Base-by-base conservation (phyloP, 2,329 filamentous ascomycete species). In the Microcera coccophila region DNA sequence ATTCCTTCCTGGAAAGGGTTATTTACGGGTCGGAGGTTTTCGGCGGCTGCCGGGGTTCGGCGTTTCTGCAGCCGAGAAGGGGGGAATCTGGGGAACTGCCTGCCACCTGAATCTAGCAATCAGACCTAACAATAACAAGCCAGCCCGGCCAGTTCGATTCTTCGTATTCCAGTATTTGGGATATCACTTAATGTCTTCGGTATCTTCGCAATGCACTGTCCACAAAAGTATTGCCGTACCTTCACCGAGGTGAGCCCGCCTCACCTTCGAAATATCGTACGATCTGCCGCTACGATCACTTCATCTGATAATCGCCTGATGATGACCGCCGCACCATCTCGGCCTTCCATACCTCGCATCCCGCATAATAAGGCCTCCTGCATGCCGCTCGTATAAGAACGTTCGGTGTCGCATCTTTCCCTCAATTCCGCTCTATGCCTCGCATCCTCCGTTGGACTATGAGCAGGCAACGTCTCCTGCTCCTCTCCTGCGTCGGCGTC, bases 371-470 rank as follows among this genome's bases (percentile, higher is more conserved):
- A 28, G 24, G 8, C 29, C 29, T 32, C 29, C 8, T 17, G 29
- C 29, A 9, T 9, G 16, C 33, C 5, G 12, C 36, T 21, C 28
- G 36, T 48, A 57, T 53, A 57, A 53, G 33, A 9, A 38, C 33
- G 50, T 47, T 53, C 53, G 55, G 55, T 48, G 45, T 46, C 55
- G 53, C 49, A 17, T 33, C 41, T 16, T n/a, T 18, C 36, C 38
- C 22, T 28, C 24, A 24, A 38, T 43, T 45, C 50, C 43, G 40
- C 44, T 44, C 17, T 33, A 59, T 59, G 56, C 56, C 53, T 58
- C 54, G 56, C n/a, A 56, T 59, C 48, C 54, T 58, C 22, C 51
- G 53, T 42, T 58, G 49, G 47, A 50, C 48, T 47, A 59, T 59
- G 56, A 59, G 54, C 50, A 56, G 56, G 47, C 56, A 51, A 17